phyloP scores from a whole-genome alignment of 208 protist genomes.

The Sergeia podlipaevii region DNA sequence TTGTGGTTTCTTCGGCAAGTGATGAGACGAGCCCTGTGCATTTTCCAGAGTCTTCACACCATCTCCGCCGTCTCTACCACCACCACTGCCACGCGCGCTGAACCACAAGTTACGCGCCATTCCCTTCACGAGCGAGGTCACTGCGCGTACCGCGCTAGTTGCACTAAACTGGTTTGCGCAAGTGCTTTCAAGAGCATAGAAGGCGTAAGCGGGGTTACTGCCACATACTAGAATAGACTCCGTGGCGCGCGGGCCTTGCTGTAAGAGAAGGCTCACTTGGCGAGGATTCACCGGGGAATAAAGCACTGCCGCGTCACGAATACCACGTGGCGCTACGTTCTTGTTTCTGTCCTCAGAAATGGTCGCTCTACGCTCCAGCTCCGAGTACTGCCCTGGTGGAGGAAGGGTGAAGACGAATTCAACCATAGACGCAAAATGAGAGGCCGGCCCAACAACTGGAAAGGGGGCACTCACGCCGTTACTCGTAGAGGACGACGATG shows the following conservation, averaged over 20 bases:
- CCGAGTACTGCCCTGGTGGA: constrained; percentile 23
- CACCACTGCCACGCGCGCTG: constrained; percentile 11
- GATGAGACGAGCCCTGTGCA: constrained; percentile 9
- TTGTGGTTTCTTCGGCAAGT: constrained; percentile 28
- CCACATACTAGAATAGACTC: constrained; percentile 53
- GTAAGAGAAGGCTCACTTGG: constrained; percentile 3
- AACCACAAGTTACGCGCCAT: constrained; percentile 40
- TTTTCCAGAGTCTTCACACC: constrained; percentile 1
- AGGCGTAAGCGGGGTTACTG: constrained; percentile 37
- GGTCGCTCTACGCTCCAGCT: constrained; percentile 22
- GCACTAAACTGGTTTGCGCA: no score
- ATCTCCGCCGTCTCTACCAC: neutral
- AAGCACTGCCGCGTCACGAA: constrained; percentile 8
- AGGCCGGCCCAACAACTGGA: constrained; percentile 58
- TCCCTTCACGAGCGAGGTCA: constrained; percentile 37
- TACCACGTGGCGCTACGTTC: neutral
- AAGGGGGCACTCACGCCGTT: constrained; percentile 34
- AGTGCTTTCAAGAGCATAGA: constrained; percentile 58
- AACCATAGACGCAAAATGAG: constrained; percentile 44
- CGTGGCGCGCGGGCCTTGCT: constrained; percentile 3
- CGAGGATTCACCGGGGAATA: no score
- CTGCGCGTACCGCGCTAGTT: constrained; percentile 36
- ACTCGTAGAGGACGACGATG: constrained; percentile 28
- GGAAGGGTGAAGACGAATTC: constrained; percentile 30
- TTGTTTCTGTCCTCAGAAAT: neutral